These are phyloP conservation scores for Pedinophyceae sp. DNA, from an alignment of 139 green algal genomes.

Conservation along the genomic window DNA sequence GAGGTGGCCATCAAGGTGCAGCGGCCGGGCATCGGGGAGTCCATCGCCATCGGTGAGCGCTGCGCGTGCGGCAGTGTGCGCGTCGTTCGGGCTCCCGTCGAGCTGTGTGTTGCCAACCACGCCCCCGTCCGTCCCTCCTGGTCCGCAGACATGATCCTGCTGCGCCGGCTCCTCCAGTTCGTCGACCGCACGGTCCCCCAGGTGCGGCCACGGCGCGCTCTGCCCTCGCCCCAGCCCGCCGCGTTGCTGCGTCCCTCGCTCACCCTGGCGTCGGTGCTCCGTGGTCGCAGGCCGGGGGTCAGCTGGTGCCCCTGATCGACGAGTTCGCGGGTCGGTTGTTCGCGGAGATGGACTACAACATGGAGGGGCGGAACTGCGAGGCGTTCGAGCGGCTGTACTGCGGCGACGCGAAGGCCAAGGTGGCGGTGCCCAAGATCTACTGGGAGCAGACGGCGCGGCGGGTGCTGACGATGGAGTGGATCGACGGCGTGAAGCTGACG, in stretches of 20 bases:
- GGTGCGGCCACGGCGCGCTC: too few species aligned
- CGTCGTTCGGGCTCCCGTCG: too few species aligned
- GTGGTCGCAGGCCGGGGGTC: too few species aligned
- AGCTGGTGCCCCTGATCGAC: constrained; percentile 80
- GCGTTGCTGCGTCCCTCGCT: too few species aligned
- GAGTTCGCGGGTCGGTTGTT: constrained; percentile 88
- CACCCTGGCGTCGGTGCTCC: too few species aligned
- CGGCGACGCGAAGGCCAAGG: not conserved
- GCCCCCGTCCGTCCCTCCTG: too few species aligned
- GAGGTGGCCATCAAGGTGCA: constrained; percentile 93
- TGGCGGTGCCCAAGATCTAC: constrained; percentile 39
- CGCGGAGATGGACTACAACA: constrained; percentile 89
- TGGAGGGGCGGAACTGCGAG: constrained; percentile 78
- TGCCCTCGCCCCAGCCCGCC: too few species aligned
- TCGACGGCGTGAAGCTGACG: constrained; percentile 89
- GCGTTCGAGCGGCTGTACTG: constrained; percentile 49
- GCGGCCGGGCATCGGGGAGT: constrained; percentile 74
- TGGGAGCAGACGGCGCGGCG: constrained; percentile 37
- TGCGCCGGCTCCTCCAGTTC: constrained; percentile 50
- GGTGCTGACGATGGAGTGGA: constrained; percentile 95
- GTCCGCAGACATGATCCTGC: constrained; percentile 91
- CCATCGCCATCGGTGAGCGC: constrained; percentile 75
- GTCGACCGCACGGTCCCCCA: constrained; percentile 45
- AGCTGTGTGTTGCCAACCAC: too few species aligned
- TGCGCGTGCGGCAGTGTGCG: too few species aligned